Evolutionary conservation across 78 protist genomes (phyloP), one percentile per base, ranked within the genome.

Genomic region (Guillardia theta): DNA sequence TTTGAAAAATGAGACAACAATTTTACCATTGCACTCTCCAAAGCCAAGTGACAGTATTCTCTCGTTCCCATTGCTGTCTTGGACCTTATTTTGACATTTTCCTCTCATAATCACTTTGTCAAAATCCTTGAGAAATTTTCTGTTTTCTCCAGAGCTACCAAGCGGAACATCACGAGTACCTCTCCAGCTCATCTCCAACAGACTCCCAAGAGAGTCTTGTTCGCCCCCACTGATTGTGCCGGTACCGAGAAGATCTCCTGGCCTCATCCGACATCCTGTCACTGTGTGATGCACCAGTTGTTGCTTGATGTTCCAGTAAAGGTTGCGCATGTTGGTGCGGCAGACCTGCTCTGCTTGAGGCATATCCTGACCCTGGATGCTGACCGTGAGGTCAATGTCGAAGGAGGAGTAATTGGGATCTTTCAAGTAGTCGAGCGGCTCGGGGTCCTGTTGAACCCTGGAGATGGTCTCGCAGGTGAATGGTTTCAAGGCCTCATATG

Each of bases 401-500:
- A 58, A 58, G 70, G 39, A 27, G 70, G 21, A 24, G 6, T 58
- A 58, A 30, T 58, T 58, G 39, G 70, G 70, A 30, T 58, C 70
- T 6, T 58, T 24, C 27, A 58, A 30, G 70, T 58, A 58, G 39
- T 24, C 39, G 6, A 58, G 70, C 70, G 70, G 70, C 4, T 27
- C 70, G 39, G 70, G 70, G 70, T 58, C 70, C 39, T 58, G 39
- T 6, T 58, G 70, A 6, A 6, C 70, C n/a, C n/a, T n/a, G 27
- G 70, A 1, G 70, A 6, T 58, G 27, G 70, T 30, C 70, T 24
- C 39, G 1, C 39, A 58, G 2, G 39, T 24, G 6, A 58, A 58
- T 3, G 70, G 70, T 24, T 27, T 24, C 27, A 58, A 0, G 4
- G 70, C 99, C 15, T 97, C 98, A 45, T 96, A 30, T 50, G 99